These are phyloP conservation scores for Ascochyta koolunga DNA, from an alignment of 2,329 filamentous ascomycete genomes.

Conservation along the genomic window DNA sequence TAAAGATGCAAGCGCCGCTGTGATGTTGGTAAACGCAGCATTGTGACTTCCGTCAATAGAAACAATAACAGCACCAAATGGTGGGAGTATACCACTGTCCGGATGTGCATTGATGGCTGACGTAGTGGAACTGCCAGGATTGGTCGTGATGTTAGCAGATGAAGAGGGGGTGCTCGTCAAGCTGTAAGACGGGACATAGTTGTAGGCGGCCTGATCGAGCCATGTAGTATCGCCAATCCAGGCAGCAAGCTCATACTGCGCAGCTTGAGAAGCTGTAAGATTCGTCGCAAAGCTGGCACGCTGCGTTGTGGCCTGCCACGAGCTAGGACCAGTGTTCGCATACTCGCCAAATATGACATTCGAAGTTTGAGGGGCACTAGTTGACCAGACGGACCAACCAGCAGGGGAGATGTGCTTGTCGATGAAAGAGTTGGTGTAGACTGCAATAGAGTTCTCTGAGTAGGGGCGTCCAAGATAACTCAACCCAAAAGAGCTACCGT, in stretches of 20 bases:
- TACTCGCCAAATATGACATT: conserved; percentile 46
- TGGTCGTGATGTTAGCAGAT: conserved; percentile 35
- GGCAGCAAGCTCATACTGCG: conserved; percentile 44
- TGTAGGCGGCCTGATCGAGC: conserved; percentile 52
- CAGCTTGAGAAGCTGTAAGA: conserved; percentile 43
- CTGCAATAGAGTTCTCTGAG: conserved; percentile 37
- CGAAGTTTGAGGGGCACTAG: conserved; percentile 41
- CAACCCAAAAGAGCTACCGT: conserved; percentile 30
- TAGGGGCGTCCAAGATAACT: conserved; percentile 58
- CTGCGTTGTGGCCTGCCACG: conserved; percentile 36
- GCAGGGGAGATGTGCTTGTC: conserved; percentile 43
- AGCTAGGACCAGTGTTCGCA: conserved; percentile 41
- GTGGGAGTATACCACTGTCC: conserved; percentile 50
- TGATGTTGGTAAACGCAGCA: conserved; percentile 43
- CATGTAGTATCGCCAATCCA: conserved; percentile 52
- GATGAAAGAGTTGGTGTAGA: conserved; percentile 46
- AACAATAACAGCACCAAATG: conserved; percentile 52
- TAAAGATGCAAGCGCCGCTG: conserved; percentile 45
- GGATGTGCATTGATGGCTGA: conserved; percentile 47
- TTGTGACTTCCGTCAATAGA: conserved; percentile 41
- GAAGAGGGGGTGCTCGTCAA: conserved; percentile 16
- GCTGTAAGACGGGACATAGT: conserved; percentile 38
- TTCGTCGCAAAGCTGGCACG: conserved; percentile 48
- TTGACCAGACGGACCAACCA: conserved; percentile 45
- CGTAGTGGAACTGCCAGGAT: conserved; percentile 31